Conservation (phyloP, 2,329 filamentous ascomycete genomes). For the Venturia oleaginea region DNA sequence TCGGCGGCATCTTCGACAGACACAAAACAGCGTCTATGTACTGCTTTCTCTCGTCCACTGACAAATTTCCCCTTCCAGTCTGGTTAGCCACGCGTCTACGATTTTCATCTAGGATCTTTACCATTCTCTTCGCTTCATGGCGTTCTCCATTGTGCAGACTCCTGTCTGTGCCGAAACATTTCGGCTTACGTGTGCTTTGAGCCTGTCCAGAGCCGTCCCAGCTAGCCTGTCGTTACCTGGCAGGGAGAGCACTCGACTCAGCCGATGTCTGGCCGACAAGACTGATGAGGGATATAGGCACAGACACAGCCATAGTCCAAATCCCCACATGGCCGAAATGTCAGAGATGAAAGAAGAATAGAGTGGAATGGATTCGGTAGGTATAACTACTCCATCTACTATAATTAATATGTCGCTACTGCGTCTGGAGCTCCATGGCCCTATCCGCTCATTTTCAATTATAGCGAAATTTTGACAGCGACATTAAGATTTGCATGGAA, state of each 20-base stretch:
- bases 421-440: too few relatives aligned
- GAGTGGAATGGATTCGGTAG: too few relatives aligned
- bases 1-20: slow-evolving; percentile 3
- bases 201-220: neutral
- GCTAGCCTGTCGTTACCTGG: neutral
- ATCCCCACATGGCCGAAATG: neutral
- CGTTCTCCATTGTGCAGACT: neutral
- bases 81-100: neutral
- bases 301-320: neutral
- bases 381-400: too few relatives aligned
- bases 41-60: slow-evolving; percentile 5
- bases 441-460: too few relatives aligned
- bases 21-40: slow-evolving; percentile 13
- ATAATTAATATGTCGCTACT: too few relatives aligned
- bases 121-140: slow-evolving; percentile 9
- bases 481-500: neutral
- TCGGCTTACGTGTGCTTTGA: neutral
- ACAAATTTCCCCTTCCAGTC: slow-evolving; percentile 1
- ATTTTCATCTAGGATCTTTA: neutral
- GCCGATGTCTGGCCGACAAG: neutral
- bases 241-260: neutral
- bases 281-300: neutral
- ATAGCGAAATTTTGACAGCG: neutral
- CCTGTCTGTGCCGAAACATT: neutral
- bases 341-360: too few relatives aligned